Base-by-base conservation (phyloP, 1,284 basidiomycete species). In the Vanrija sp. region DNA sequence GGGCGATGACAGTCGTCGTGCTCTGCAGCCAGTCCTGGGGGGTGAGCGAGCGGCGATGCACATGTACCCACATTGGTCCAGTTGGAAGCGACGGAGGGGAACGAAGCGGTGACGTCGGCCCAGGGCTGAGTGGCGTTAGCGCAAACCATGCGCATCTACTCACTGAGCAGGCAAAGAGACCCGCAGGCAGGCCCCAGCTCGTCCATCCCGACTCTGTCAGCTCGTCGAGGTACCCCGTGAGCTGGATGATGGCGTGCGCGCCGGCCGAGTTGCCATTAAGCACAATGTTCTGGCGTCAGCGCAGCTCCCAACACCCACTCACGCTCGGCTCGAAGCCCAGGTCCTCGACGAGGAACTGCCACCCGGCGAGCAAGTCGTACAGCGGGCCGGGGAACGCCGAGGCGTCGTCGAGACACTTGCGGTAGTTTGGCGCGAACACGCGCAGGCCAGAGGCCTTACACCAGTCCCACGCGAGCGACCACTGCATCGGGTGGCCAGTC, bases 291-390 rank as follows among this genome's bases (percentile, higher is more conserved):
- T 57, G 45, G 12, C 6, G 7, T 14, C 5, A 16, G 16, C 25
- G 49, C 25, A 49, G 46, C 25, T 19, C 1, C 5, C n/a, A 1
- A 7, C 0, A 23, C 28, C 18, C 6, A 5, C 54, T 10, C 28
- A 60, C 58, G 38, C 51, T 45, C 5, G 59, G 52, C 23, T 61
- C 47, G 19, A 61, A 61, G 4, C 52, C 55, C 5, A 61, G 52
- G 23, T 54, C 49, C 1, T 54, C 47, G 9, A 61, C 38, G 19
- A 61, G 28, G 40, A 52, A 61, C 25, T 57, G 52, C 49, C 49
- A 52, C 7, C 49, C 59, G 10, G 59, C 52, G 23, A 61, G 52
- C 19, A 42, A 44, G 49, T 61, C 59, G 34, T 49, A 34, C 21
- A 61, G 40, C 6, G 49, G 46, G 1, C 49, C 55, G 0, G 59